phyloP scores from a whole-genome alignment of 257 asterid genomes.

The Henckelia pumila region DNA sequence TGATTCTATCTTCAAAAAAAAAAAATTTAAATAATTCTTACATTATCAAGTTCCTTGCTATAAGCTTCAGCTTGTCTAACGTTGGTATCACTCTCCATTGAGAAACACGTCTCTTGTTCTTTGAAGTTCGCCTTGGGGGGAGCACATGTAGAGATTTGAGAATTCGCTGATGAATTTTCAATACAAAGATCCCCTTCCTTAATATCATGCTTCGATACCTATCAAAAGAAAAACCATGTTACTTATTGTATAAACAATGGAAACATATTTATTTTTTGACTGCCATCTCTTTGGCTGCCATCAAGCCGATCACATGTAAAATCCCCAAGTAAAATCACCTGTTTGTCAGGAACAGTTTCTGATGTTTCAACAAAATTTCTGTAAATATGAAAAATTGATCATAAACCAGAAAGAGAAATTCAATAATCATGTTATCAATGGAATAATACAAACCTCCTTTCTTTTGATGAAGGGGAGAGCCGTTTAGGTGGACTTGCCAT shows the following conservation, averaged over 20 bases:
- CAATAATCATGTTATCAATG: constrained; percentile 19
- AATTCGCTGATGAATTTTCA: constrained; percentile 23
- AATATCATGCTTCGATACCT: constrained; percentile 41
- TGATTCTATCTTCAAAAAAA: no score
- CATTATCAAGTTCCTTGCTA: constrained; percentile 71
- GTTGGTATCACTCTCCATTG: constrained; percentile 43
- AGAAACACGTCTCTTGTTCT: constrained; percentile 44
- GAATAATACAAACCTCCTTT: constrained; percentile 49
- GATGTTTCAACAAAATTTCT: constrained; percentile 48
- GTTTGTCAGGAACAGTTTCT: constrained; percentile 34
- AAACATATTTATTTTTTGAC: not conserved
- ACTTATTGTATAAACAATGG: not conserved
- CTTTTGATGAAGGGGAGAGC: constrained; percentile 37
- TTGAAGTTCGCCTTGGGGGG: constrained; percentile 33
- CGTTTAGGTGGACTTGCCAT: constrained; percentile 64
- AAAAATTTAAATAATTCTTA: constrained; percentile 36
- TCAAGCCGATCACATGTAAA: constrained; percentile 16
- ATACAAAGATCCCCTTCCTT: constrained; percentile 28
- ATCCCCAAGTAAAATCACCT: constrained; percentile 42
- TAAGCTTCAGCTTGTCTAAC: constrained; percentile 68
- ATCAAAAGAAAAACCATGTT: constrained; percentile 23
- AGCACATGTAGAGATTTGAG: constrained; percentile 30
- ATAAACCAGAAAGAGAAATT: constrained; percentile 11
- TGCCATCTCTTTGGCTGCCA: constrained; percentile 12
- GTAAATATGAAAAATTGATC: constrained; percentile 37